phyloP scores from a whole-genome alignment of 2,329 filamentous ascomycete genomes.

The Botrytis porri region DNA sequence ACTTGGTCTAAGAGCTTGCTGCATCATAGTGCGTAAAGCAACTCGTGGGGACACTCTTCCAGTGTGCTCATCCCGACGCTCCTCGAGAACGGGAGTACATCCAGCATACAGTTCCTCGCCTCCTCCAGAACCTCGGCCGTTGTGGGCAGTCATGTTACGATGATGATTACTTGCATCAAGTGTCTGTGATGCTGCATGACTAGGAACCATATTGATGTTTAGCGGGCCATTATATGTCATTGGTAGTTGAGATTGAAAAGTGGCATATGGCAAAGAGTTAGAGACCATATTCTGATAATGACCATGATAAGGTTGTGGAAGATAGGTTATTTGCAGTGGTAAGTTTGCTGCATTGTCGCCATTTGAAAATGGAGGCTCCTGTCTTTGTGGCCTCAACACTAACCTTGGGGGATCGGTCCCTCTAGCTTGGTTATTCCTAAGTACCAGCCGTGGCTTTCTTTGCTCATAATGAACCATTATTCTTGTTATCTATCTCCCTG shows the following conservation, averaged over 20 bases:
- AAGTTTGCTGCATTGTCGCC: not conserved
- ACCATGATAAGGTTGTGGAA: constrained; percentile 4
- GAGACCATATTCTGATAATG: not conserved
- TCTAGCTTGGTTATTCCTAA: constrained; percentile 4
- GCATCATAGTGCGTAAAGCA: constrained; percentile 15
- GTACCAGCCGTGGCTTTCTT: constrained; percentile 16
- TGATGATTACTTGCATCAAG: not conserved
- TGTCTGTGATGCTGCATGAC: constrained; percentile 2
- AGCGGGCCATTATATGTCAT: constrained; percentile 10
- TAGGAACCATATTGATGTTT: not conserved
- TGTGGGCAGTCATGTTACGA: not conserved
- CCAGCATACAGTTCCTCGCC: not conserved
- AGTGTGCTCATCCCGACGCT: not conserved
- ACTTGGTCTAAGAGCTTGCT: constrained; percentile 6
- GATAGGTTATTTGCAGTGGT: constrained; percentile 7
- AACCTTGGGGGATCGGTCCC: not conserved
- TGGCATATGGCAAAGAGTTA: not conserved
- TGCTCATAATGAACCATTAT: constrained; percentile 19
- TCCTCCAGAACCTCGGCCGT: not conserved
- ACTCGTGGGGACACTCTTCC: constrained; percentile 4
- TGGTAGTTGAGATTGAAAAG: not conserved
- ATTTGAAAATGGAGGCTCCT: not conserved
- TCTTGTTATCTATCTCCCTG: not conserved
- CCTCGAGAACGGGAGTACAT: not conserved
- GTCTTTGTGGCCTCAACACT: not conserved